Evolutionary conservation across 768 basidiomycete genomes (phyloP).

Genomic region (Boletus huronensis): DNA sequence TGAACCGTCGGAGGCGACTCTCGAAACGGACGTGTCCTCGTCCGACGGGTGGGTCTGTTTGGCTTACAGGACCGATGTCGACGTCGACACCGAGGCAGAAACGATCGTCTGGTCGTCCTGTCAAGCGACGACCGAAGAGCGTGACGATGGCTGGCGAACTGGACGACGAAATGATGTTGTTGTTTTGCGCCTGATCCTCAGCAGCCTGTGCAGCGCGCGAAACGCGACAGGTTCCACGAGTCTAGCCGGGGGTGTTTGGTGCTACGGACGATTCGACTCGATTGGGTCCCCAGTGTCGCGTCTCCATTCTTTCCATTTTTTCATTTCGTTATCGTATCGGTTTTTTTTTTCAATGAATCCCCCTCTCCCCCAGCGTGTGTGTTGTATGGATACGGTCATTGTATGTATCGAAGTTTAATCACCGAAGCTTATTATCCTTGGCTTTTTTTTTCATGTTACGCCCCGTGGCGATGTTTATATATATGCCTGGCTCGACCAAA

Average conservation of each 20-base stretch:
- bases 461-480: neutral
- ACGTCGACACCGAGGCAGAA: conserved; percentile 1
- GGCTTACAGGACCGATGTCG: neutral
- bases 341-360: neutral
- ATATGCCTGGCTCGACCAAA: neutral
- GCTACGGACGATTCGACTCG: neutral
- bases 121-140: conserved; percentile 10
- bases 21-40: neutral
- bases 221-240: too few species aligned
- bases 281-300: neutral
- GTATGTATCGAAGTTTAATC: conserved; percentile 12
- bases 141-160: neutral
- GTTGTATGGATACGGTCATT: neutral
- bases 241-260: neutral
- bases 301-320: neutral
- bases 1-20: neutral
- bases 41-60: neutral
- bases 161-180: neutral
- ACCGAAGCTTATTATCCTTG: conserved; percentile 4
- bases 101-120: conserved; percentile 2
- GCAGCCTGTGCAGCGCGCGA: neutral
- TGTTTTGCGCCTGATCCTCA: neutral
- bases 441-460: conserved; percentile 5
- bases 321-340: neutral
- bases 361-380: too few species aligned